Conservation (phyloP, 495 filamentous ascomycete species). For the Annulohypoxylon maeteangense region DNA sequence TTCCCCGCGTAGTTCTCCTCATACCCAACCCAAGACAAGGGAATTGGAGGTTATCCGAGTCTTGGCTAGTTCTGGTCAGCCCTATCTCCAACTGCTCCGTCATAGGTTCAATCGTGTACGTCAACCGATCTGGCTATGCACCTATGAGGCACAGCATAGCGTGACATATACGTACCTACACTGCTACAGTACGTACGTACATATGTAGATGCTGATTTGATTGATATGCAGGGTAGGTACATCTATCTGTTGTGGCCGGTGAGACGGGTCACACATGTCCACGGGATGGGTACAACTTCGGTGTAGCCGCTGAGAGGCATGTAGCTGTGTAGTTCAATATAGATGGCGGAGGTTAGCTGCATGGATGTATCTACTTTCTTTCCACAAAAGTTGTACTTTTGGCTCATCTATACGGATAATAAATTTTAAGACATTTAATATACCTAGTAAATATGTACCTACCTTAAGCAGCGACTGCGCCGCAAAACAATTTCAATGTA, state of each 20-base stretch:
- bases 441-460: too few relatives aligned
- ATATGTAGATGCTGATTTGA: background rate
- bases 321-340: background rate
- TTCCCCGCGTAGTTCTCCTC: background rate
- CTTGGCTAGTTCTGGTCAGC: background rate
- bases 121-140: background rate
- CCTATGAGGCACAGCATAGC: background rate
- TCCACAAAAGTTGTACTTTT: background rate
- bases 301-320: background rate
- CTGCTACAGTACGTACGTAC: background rate
- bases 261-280: background rate
- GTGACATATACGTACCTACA: background rate
- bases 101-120: background rate
- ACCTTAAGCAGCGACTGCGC: too few relatives aligned
- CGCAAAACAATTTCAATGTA: too few relatives aligned
- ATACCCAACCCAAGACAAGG: background rate
- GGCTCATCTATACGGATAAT: too few relatives aligned
- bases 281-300: background rate
- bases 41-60: background rate
- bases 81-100: background rate
- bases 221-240: background rate
- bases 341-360: background rate
- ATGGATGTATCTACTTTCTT: background rate
- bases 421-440: too few relatives aligned
- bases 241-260: background rate